Evolutionary conservation across 2,329 filamentous ascomycete species (phyloP).

Genomic region (Amesomyces nigricolor): DNA sequence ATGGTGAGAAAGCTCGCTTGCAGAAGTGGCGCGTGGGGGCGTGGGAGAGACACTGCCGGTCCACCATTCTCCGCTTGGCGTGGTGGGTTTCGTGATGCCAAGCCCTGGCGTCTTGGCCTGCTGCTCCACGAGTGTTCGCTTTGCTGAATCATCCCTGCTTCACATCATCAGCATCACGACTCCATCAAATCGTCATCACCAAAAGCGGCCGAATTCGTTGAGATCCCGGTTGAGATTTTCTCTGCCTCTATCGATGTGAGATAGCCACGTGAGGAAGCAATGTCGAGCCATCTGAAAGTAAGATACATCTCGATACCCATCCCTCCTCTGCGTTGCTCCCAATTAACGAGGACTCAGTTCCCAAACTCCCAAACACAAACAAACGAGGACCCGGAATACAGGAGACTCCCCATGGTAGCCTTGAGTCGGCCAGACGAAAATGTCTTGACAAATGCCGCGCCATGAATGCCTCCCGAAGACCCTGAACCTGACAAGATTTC

Average conservation of each 20-base stretch:
- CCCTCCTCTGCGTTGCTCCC: slow-evolving; percentile 3
- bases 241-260: slow-evolving; percentile 8
- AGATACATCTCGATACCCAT: slow-evolving; percentile 16
- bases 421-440: not conserved
- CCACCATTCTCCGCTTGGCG: not conserved
- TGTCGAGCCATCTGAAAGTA: slow-evolving; percentile 7
- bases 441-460: not conserved
- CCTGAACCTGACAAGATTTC: not conserved
- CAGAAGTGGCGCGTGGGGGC: slow-evolving; percentile 7
- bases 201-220: not conserved
- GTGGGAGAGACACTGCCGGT: not conserved
- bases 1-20: not conserved
- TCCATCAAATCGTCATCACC: not conserved
- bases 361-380: slow-evolving; percentile 4
- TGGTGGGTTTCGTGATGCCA: not conserved
- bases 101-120: not conserved
- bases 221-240: not conserved
- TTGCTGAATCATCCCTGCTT: not conserved
- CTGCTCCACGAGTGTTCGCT: not conserved
- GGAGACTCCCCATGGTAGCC: not conserved
- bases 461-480: slow-evolving; percentile 1
- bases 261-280: slow-evolving; percentile 9
- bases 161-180: not conserved
- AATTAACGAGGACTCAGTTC: slow-evolving; percentile 14
- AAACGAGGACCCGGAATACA: slow-evolving; percentile 3